Conservation (phyloP, 768 basidiomycete species). For the Pleurotus tuber-regium region DNA sequence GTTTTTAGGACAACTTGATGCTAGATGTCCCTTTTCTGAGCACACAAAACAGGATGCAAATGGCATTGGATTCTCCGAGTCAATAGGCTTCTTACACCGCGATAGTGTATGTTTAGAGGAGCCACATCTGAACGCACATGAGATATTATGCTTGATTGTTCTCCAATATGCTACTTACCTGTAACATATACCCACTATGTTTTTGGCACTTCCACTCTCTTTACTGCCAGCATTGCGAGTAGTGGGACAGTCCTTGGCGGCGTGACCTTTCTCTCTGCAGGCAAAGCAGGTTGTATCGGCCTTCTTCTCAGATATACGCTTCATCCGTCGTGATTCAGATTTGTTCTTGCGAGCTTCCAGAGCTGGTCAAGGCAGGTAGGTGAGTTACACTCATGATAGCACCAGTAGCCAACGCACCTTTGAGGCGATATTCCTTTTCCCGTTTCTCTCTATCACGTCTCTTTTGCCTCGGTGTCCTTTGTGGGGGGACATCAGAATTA, state of each 20-base stretch:
- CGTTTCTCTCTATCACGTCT: conserved; percentile 6
- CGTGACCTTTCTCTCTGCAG: conserved; percentile 81
- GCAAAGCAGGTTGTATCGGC: conserved; percentile 77
- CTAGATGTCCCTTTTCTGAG: conserved; percentile 78
- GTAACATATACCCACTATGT: conserved; percentile 62
- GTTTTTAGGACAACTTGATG: conserved; percentile 80
- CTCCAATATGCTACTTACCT: conserved; percentile 41
- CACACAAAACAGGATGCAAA: conserved; percentile 95
- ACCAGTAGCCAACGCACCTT: conserved; percentile 14
- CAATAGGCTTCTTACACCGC: conserved; percentile 64
- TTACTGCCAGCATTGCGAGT: conserved; percentile 20
- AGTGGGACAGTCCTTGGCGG: conserved; percentile 77
- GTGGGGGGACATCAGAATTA: not conserved
- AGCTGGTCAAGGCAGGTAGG: conserved; percentile 2
- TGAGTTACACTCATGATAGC: conserved; percentile 9
- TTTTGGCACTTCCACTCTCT: conserved; percentile 16
- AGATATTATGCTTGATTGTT: not conserved
- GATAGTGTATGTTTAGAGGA: conserved; percentile 76
- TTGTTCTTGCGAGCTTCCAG: conserved; percentile 19
- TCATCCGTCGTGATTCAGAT: conserved; percentile 62
- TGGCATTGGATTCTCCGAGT: conserved; percentile 69
- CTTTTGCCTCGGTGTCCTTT: conserved; percentile 6
- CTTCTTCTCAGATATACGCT: conserved; percentile 57
- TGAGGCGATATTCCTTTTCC: conserved; percentile 25
- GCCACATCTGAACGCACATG: conserved; percentile 59